A percentile compares a stretch with the other conserved stretches of the same genome.
phyloP scores from a whole-genome alignment of 176 grass and related monocot species.

The Oryza meyeriana region DNA sequence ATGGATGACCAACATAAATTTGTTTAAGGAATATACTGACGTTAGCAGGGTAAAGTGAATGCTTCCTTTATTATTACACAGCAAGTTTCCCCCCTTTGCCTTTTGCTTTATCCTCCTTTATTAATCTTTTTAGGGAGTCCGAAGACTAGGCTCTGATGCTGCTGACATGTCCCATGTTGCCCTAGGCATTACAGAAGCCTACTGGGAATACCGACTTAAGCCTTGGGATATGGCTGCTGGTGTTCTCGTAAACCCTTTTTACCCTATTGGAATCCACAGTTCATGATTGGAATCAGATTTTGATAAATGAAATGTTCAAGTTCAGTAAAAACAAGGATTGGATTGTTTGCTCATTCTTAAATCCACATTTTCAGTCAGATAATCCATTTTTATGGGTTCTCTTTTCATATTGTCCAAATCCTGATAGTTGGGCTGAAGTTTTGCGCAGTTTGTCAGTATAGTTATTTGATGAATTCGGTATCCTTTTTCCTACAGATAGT shows the following conservation, averaged over 20 bases:
- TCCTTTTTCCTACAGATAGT: constrained; percentile 57
- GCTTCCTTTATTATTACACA: not conserved
- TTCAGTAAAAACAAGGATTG: not conserved
- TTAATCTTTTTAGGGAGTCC: constrained; percentile 62
- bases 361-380: constrained; percentile 8
- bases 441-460: not conserved
- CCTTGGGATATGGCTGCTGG: constrained; percentile 99
- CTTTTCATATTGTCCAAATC: not conserved
- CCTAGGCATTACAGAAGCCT: constrained; percentile 86
- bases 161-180: constrained; percentile 95
- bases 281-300: not conserved
- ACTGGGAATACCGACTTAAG: constrained; percentile 96
- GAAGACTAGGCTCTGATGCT: constrained; percentile 85
- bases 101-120: not conserved
- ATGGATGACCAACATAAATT: constrained; percentile 87
- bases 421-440: not conserved
- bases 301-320: not conserved
- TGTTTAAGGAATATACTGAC: constrained; percentile 98
- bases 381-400: not conserved
- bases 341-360: not conserved
- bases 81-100: not conserved
- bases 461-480: constrained; percentile 24
- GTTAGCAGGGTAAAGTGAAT: constrained; percentile 72
- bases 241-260: constrained; percentile 58
- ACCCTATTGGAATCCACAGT: not conserved